Conservation (phyloP, 2,329 filamentous ascomycete species). For the Teratosphaeria zuluensis region DNA sequence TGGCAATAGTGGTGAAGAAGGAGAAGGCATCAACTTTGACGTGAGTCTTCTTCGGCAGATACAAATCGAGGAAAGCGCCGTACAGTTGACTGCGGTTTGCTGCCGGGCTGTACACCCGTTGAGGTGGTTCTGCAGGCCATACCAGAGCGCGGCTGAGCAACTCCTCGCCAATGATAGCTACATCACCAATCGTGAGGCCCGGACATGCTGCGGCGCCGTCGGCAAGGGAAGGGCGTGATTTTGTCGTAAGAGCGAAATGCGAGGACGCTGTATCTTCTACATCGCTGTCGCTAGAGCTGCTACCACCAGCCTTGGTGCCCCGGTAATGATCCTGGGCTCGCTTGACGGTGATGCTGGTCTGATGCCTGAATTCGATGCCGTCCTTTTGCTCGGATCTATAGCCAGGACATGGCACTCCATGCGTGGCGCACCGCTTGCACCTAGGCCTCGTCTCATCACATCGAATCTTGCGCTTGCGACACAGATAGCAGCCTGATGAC, state of each 20-base stretch:
- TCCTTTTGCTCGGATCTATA: constrained; percentile 17
- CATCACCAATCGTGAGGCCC: not conserved
- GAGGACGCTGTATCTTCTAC: not conserved
- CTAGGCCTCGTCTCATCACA: constrained; percentile 22
- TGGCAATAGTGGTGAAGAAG: constrained; percentile 15
- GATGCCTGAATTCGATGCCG: constrained; percentile 19
- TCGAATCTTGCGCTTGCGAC: constrained; percentile 24
- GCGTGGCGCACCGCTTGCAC: constrained; percentile 22
- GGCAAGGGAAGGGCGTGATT: not conserved
- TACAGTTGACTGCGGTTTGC: constrained; percentile 15
- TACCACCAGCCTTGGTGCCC: not conserved
- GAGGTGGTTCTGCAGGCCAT: not conserved
- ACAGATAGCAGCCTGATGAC: constrained; percentile 23
- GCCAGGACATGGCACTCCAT: constrained; percentile 23
- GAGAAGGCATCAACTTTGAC: constrained; percentile 9
- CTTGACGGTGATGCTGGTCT: constrained; percentile 14
- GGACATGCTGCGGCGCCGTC: not conserved
- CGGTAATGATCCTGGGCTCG: constrained; percentile 7
- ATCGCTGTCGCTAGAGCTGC: not conserved
- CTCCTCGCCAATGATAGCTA: not conserved
- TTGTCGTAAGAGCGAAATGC: not conserved
- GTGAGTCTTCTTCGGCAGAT: constrained; percentile 14
- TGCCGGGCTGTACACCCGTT: constrained; percentile 5
- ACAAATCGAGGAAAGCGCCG: constrained; percentile 20
- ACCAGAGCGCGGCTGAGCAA: not conserved